These are phyloP conservation scores for Backusella westeae DNA, from an alignment of 192 early-diverging fungal species.

Conservation along the genomic window DNA sequence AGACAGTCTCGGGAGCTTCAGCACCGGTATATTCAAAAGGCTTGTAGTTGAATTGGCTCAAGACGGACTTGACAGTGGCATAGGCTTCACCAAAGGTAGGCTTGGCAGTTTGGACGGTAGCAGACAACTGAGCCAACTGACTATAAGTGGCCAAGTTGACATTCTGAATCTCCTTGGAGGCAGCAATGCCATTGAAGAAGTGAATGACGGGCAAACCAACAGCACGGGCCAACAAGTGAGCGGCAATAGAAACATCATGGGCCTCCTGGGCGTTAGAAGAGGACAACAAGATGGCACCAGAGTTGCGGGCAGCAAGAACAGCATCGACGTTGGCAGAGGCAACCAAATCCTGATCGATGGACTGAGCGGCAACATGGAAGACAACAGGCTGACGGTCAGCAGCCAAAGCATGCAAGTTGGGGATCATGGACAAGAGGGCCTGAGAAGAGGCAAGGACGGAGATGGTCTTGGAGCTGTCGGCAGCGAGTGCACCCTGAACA, in stretches of 20 bases:
- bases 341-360: slow-evolving; percentile 58
- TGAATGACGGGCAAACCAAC: slow-evolving; percentile 76
- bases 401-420: slow-evolving; percentile 75
- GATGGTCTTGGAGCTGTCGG: slow-evolving; percentile 35
- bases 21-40: slow-evolving; percentile 84
- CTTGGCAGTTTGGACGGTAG: background rate
- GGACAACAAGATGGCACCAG: slow-evolving; percentile 73
- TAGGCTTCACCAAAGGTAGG: slow-evolving; percentile 16
- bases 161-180: slow-evolving; percentile 50
- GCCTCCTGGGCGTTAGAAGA: slow-evolving; percentile 83
- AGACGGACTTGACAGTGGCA: slow-evolving; percentile 39
- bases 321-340: slow-evolving; percentile 63
- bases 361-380: slow-evolving; percentile 79
- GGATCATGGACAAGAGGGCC: slow-evolving; percentile 79
- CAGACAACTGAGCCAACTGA: slow-evolving; percentile 45
- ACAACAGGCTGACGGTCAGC: slow-evolving; percentile 62
- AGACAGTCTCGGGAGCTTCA: slow-evolving; percentile 67
- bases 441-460: slow-evolving; percentile 70
- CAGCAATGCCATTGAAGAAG: slow-evolving; percentile 69
- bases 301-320: slow-evolving; percentile 72
- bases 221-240: slow-evolving; percentile 71
- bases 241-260: slow-evolving; percentile 82
- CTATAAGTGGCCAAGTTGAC: slow-evolving; percentile 52
- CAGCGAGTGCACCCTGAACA: slow-evolving; percentile 70
- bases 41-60: slow-evolving; percentile 56